phyloP scores from a whole-genome alignment of 345 rosid genomes.

The Lumnitzera racemosa region DNA sequence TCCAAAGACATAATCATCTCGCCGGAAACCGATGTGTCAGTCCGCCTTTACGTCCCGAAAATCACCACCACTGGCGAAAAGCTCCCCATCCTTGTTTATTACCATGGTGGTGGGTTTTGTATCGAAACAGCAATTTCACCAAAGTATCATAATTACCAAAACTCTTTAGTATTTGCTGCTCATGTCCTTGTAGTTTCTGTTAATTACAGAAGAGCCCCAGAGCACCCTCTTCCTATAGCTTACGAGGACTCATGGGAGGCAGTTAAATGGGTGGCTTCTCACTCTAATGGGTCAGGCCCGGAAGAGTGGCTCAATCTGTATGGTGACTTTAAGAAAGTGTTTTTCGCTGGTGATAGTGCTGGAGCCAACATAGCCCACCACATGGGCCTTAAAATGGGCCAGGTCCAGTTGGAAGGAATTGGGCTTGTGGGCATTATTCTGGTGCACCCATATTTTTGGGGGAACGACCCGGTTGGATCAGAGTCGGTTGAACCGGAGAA shows the following conservation, averaged over 20 bases:
- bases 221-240: slow-evolving; percentile 24
- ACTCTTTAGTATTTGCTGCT: slow-evolving; percentile 15
- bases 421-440: slow-evolving; percentile 18
- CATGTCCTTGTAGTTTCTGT: slow-evolving; percentile 22
- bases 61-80: slow-evolving; percentile 7
- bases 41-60: slow-evolving; percentile 23
- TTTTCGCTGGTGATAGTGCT: slow-evolving; percentile 32
- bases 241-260: slow-evolving; percentile 40
- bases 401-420: slow-evolving; percentile 3
- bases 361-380: slow-evolving; percentile 30
- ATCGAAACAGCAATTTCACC: slow-evolving; percentile 18
- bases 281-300: slow-evolving; percentile 12
- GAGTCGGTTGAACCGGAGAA: slow-evolving; percentile 5
- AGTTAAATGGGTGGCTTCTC: slow-evolving; percentile 32
- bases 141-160: slow-evolving; percentile 14
- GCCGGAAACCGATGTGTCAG: slow-evolving; percentile 14
- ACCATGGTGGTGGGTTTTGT: slow-evolving; percentile 32
- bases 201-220: slow-evolving; percentile 32
- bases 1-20: slow-evolving; percentile 22
- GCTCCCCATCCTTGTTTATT: slow-evolving; percentile 30
- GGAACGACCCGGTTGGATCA: slow-evolving; percentile 10
- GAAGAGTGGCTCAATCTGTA: slow-evolving; percentile 26
- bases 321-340: slow-evolving; percentile 22
- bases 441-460: slow-evolving; percentile 31
- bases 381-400: slow-evolving; percentile 10